Percentiles rank a stretch among this genome's conserved stretches.
These are phyloP conservation scores for Penium margaritaceum DNA, from an alignment of 139 green algal species.

Conservation along the genomic window DNA sequence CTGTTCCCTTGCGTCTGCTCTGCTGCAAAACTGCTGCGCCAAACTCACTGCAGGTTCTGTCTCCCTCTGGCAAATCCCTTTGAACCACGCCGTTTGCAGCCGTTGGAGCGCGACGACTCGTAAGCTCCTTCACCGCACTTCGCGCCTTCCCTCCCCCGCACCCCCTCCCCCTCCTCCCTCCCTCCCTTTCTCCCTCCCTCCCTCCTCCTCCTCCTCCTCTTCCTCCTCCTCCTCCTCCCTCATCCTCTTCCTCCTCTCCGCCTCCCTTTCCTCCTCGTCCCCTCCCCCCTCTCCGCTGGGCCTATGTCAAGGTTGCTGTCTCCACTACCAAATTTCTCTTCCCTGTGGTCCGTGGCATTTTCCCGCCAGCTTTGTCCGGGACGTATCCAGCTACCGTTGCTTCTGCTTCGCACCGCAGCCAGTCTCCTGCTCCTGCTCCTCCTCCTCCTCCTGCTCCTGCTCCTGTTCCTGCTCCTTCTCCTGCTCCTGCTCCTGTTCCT, in stretches of 20 bases:
- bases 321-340: neutral
- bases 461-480: too few relatives aligned
- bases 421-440: neutral
- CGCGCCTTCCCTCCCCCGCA: neutral
- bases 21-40: too few relatives aligned
- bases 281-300: neutral
- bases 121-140: too few relatives aligned
- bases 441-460: too few relatives aligned
- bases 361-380: too few relatives aligned
- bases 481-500: too few relatives aligned
- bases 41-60: neutral
- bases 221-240: neutral
- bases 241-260: neutral
- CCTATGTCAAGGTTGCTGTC: neutral
- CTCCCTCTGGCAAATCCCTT: slow-evolving; percentile 1
- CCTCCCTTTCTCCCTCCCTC: neutral
- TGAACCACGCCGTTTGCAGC: too few relatives aligned
- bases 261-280: neutral
- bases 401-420: neutral
- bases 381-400: too few relatives aligned
- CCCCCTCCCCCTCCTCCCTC: neutral
- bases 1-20: too few relatives aligned
- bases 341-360: neutral
- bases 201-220: neutral
- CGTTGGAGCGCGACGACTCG: too few relatives aligned